phyloP scores from a whole-genome alignment of 305 asterid genomes.

The Caryopteris hybrid region DNA sequence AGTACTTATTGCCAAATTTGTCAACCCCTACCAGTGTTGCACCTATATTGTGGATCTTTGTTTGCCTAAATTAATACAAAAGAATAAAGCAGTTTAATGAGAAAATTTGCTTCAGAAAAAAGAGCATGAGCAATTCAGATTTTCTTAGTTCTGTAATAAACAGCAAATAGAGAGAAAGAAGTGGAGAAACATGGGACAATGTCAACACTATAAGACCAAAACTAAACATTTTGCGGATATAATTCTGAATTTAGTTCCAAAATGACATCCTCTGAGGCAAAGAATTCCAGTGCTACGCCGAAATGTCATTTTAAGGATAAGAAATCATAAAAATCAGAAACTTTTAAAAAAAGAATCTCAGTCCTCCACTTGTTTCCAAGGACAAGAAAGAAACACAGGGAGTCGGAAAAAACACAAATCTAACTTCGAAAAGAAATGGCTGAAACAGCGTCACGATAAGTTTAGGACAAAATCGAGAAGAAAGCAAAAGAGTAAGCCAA shows the following conservation, averaged over 20 bases:
- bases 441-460: not conserved
- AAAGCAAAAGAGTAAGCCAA: not conserved
- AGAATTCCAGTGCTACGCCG: not conserved
- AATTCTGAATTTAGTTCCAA: not conserved
- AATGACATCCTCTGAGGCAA: slow-evolving; percentile 2
- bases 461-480: not conserved
- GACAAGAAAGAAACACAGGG: not conserved
- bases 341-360: not conserved
- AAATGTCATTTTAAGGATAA: slow-evolving; percentile 4
- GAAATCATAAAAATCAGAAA: not conserved
- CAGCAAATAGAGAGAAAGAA: not conserved
- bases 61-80: slow-evolving; percentile 50
- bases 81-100: not conserved
- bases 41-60: slow-evolving; percentile 93
- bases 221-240: not conserved
- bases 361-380: not conserved
- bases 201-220: not conserved
- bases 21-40: slow-evolving; percentile 87
- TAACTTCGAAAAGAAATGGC: not conserved
- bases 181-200: not conserved
- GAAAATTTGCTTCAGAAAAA: not conserved
- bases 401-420: not conserved
- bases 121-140: not conserved
- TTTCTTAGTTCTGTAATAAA: slow-evolving; percentile 5
- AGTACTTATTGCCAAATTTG: slow-evolving; percentile 93